A percentile compares a stretch with the other conserved stretches of the same genome.
Conservation (phyloP, 306 rosid species). For the Clitoria ternatea region DNA sequence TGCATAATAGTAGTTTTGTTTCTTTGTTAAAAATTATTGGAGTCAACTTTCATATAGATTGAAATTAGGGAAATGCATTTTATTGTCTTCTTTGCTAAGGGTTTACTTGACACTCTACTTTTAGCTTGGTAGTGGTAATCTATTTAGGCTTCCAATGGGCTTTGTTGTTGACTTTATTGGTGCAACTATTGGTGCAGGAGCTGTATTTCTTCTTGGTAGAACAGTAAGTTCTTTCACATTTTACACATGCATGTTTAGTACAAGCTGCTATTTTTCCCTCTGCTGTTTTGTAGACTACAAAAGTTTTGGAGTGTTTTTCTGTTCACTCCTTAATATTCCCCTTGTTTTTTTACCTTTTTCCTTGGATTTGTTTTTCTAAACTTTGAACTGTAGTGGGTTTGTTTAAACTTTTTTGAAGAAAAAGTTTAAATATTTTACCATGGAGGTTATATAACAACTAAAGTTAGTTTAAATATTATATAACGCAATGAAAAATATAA, state of each 20-base stretch:
- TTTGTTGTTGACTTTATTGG: constrained; percentile 92
- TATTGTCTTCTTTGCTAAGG: too few species aligned
- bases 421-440: too few species aligned
- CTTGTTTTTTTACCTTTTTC: constrained; percentile 5
- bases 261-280: constrained; percentile 1
- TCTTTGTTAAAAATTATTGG: too few species aligned
- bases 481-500: too few species aligned
- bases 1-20: too few species aligned
- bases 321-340: neutral
- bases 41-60: too few species aligned
- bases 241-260: neutral
- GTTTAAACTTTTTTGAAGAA: too few species aligned
- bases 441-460: too few species aligned
- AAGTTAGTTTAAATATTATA: too few species aligned
- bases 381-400: neutral
- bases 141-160: constrained; percentile 91
- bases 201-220: constrained; percentile 93
- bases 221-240: constrained; percentile 55
- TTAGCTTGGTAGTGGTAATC: constrained; percentile 99
- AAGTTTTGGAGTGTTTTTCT: neutral
- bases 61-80: too few species aligned
- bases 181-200: constrained; percentile 87
- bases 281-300: constrained; percentile 41
- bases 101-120: constrained; percentile 16
- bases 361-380: neutral